phyloP scores from a whole-genome alignment of 129 eudicot species.

The Dittrichia graveolens region DNA sequence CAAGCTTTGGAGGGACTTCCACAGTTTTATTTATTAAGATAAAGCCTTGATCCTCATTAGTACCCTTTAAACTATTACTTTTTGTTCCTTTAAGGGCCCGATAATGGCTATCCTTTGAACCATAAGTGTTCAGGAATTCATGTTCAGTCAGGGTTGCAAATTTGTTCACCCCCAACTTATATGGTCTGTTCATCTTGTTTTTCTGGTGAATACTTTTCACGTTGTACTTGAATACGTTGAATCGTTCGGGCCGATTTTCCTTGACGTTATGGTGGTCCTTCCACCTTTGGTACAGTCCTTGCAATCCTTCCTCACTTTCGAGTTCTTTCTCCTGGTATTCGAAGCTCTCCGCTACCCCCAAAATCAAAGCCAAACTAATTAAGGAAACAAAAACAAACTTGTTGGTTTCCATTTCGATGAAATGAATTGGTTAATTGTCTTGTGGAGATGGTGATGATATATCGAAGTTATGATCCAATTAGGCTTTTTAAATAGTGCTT shows the following conservation, averaged over 20 bases:
- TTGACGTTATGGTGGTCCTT: slow-evolving; percentile 57
- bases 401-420: slow-evolving; percentile 39
- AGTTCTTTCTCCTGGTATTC: slow-evolving; percentile 62
- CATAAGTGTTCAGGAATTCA: slow-evolving; percentile 52
- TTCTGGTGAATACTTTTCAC: slow-evolving; percentile 46
- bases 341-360: slow-evolving; percentile 42
- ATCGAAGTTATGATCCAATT: too few relatives aligned
- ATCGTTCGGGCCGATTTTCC: slow-evolving; percentile 39
- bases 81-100: slow-evolving; percentile 36
- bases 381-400: slow-evolving; percentile 24
- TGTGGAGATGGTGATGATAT: too few relatives aligned
- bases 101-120: slow-evolving; percentile 42
- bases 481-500: neutral
- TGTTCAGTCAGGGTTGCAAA: slow-evolving; percentile 71
- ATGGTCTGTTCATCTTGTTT: slow-evolving; percentile 72
- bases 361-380: slow-evolving; percentile 43
- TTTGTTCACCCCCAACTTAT: slow-evolving; percentile 65
- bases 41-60: slow-evolving; percentile 23
- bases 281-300: slow-evolving; percentile 73
- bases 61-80: neutral
- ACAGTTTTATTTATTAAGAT: slow-evolving; percentile 26
- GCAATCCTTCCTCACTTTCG: slow-evolving; percentile 56
- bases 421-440: too few relatives aligned
- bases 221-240: slow-evolving; percentile 65
- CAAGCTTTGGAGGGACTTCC: slow-evolving; percentile 52